Percentiles rank a stretch among this genome's conserved stretches.
These are phyloP conservation scores for Lavandula angustifolia DNA, from an alignment of 257 asterid species.

Conservation along the genomic window DNA sequence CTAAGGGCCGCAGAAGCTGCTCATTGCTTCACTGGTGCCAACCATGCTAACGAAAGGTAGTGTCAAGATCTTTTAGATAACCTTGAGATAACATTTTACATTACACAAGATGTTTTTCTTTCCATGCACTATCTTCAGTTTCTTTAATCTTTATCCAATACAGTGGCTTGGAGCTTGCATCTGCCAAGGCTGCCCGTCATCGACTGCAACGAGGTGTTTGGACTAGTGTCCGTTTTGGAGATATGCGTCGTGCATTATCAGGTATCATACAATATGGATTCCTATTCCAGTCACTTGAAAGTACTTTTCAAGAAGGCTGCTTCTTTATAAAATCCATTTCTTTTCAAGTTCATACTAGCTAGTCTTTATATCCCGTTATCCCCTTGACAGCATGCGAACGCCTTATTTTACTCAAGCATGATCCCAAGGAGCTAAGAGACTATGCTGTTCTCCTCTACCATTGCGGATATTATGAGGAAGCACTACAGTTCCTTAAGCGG, in stretches of 20 bases:
- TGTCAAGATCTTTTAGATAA: conserved; percentile 3
- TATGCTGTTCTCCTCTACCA: conserved; percentile 75
- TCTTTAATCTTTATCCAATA: conserved; percentile 28
- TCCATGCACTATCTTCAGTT: conserved; percentile 10
- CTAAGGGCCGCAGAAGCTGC: conserved; percentile 88
- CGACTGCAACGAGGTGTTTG: conserved; percentile 87
- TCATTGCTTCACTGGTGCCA: conserved; percentile 49
- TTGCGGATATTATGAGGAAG: conserved; percentile 73
- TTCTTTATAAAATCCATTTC: neutral
- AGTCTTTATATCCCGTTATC: conserved; percentile 5
- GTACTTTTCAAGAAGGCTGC: neutral
- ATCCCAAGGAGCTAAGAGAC: conserved; percentile 68
- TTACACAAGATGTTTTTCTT: conserved; percentile 4
- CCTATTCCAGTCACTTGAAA: conserved; percentile 11
- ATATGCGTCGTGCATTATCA: conserved; percentile 83
- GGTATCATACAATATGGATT: conserved; percentile 42
- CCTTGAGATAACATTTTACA: neutral
- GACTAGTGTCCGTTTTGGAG: conserved; percentile 86
- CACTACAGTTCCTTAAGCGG: conserved; percentile 55
- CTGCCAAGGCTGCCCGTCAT: conserved; percentile 87
- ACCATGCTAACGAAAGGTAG: conserved; percentile 53
- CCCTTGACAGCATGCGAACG: conserved; percentile 74
- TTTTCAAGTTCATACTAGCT: conserved; percentile 6
- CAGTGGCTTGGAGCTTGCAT: conserved; percentile 70
- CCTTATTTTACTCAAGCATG: conserved; percentile 65